Percentiles rank a stretch among this genome's conserved stretches.
phyloP scores from a whole-genome alignment of 108 stramenopile genomes.

The Conticribra weissflogii region DNA sequence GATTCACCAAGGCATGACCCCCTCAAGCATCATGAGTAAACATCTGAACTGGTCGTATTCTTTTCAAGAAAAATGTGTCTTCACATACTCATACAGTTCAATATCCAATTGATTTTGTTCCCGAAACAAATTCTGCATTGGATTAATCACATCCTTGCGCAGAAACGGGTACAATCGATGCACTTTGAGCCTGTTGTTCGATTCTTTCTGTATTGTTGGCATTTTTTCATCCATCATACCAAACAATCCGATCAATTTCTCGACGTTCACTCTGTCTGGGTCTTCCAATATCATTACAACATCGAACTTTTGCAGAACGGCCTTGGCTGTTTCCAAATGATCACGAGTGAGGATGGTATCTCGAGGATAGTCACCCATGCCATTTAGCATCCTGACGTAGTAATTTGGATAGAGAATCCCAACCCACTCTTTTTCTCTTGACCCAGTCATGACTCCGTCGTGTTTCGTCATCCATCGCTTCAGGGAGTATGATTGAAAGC shows the following conservation, averaged over 20 bases:
- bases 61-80: neutral
- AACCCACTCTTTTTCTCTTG: neutral
- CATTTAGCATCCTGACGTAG: constrained; percentile 1
- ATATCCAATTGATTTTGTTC: neutral
- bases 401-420: constrained; percentile 6
- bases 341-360: neutral
- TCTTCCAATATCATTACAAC: neutral
- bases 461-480: neutral
- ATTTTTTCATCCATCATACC: neutral
- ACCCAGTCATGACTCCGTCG: neutral
- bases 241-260: neutral
- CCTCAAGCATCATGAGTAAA: no score
- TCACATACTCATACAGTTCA: neutral
- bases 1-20: no score
- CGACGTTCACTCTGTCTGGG: neutral
- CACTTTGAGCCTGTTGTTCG: neutral
- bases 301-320: neutral
- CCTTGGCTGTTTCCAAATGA: constrained; percentile 2
- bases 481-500: no score
- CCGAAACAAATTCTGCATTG: neutral
- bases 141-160: neutral
- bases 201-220: neutral
- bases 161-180: neutral
- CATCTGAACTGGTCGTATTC: no score
- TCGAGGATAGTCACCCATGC: neutral